Conservation (phyloP, 441 rosid species). For the Erodium chrysanthum region DNA sequence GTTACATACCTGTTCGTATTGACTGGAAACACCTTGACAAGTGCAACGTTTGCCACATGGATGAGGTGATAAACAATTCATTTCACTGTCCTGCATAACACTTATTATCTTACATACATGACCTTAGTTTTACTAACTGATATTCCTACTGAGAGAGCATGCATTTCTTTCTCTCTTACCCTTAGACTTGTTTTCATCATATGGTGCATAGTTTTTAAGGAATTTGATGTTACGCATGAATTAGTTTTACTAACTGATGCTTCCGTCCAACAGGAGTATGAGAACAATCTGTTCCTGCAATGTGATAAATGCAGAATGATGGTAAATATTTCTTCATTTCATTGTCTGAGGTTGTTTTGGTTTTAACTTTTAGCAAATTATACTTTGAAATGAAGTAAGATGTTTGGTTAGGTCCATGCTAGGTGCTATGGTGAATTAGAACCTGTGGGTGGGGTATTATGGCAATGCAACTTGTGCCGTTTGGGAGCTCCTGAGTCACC, state of each 20-base stretch:
- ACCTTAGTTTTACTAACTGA: slow-evolving; percentile 34
- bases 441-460: slow-evolving; percentile 72
- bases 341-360: neutral
- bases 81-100: neutral
- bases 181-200: no score
- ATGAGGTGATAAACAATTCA: slow-evolving; percentile 53
- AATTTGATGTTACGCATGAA: slow-evolving; percentile 12
- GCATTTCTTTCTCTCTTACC: no score
- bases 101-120: slow-evolving; percentile 25
- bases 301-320: slow-evolving; percentile 99
- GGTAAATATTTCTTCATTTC: slow-evolving; percentile 40
- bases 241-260: slow-evolving; percentile 22
- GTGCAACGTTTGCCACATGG: slow-evolving; percentile 99
- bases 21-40: slow-evolving; percentile 99
- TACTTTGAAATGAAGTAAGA: slow-evolving; percentile 15
- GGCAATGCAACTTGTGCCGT: slow-evolving; percentile 92
- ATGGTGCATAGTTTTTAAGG: neutral
- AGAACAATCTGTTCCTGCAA: slow-evolving; percentile 92
- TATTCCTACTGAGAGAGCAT: neutral
- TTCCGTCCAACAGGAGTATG: slow-evolving; percentile 64
- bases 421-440: slow-evolving; percentile 95
- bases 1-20: slow-evolving; percentile 92
- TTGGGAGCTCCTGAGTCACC: slow-evolving; percentile 67
- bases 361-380: slow-evolving; percentile 20
- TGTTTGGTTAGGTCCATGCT: slow-evolving; percentile 76